Evolutionary conservation across 148 eudicot species (phyloP).

Genomic region (Tetragonia tetragonoides): DNA sequence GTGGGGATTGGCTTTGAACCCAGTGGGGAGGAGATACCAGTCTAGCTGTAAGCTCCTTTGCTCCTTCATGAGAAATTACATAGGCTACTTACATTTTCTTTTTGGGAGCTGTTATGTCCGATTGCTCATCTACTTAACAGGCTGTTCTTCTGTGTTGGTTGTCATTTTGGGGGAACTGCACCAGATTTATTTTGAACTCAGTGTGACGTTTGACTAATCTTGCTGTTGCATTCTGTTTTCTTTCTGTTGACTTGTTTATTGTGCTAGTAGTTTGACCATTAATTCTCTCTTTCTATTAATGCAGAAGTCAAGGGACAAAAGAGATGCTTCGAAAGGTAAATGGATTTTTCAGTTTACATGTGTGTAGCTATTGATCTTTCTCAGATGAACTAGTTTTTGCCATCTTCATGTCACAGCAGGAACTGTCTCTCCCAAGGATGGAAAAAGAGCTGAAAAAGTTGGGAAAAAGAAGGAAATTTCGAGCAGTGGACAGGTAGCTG

Average conservation of each 20-base stretch:
- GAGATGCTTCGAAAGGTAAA: conserved; percentile 59
- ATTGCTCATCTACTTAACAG: too few relatives aligned
- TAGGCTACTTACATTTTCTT: too few relatives aligned
- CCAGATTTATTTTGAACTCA: neutral
- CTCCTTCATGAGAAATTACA: too few relatives aligned
- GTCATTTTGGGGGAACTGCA: neutral
- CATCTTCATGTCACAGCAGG: conserved; percentile 22
- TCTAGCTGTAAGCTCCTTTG: too few relatives aligned
- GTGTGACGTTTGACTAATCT: neutral
- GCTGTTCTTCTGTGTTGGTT: neutral
- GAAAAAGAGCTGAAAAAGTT: conserved; percentile 38
- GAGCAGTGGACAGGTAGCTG: conserved; percentile 30
- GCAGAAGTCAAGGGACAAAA: conserved; percentile 65
- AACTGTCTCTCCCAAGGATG: conserved; percentile 38
- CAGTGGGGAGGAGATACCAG: too few relatives aligned
- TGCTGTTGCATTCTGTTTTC: neutral
- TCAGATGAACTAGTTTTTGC: neutral
- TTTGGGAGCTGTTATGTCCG: too few relatives aligned
- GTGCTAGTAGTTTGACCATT: neutral
- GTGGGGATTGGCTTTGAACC: too few relatives aligned
- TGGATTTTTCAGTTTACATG: neutral
- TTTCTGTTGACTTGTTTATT: neutral
- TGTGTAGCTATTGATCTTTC: neutral
- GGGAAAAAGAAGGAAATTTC: conserved; percentile 40
- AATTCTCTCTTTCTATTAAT: conserved; percentile 1